Base-by-base conservation (phyloP, 1,284 basidiomycete species). In the Pisolithus thermaeus region DNA sequence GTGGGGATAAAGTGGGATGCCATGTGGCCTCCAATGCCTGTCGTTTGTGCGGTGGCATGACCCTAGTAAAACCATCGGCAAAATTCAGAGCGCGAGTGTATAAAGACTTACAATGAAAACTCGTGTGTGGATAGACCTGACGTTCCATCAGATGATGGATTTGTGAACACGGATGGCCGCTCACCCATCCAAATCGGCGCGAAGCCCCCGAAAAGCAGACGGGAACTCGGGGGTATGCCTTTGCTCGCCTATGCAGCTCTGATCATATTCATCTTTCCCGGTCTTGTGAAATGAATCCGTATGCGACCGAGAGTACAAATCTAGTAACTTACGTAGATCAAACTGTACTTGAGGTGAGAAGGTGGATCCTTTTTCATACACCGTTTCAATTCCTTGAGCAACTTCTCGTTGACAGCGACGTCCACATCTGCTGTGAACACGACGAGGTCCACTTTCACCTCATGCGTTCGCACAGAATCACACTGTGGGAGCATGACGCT, bases 301-400 rank as follows among this genome's bases (percentile, higher is more conserved):
- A 16, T 53, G 7, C 53, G 47, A 2, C 20, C 16, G 45, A 38
- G 25, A 41, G 28, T 47, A 50, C 39, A 37, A 20, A 9, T 50
- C 28, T 11, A 25, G 27, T 11, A 36, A 51, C 39, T 3, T 50
- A 90, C 88, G 72, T 92, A 98, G 40, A 99, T 92, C 20, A 99
- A 73, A 58, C 90, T 84, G 52, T 92, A 87, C 47, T 80, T 84
- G 63, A 95, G 83, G 50, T 75, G 79, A 7, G 72, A 74, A 0
- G 97, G 97, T 0, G 93, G 89, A 41, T 90, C 86, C 75, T 99
- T 99, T 79, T 97, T 97, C 1, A 95, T 99, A 9, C 92, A 92
- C 46, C 96, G 78, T 59, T 92, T 81, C 36, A 99, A 76, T 66
- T 98, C 96, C 2, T 77, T 67, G 1, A 80, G 77, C 57, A 94